These are phyloP conservation scores for Hymenoscyphus fructigenus DNA, from an alignment of 2,329 filamentous ascomycete species.

Conservation along the genomic window DNA sequence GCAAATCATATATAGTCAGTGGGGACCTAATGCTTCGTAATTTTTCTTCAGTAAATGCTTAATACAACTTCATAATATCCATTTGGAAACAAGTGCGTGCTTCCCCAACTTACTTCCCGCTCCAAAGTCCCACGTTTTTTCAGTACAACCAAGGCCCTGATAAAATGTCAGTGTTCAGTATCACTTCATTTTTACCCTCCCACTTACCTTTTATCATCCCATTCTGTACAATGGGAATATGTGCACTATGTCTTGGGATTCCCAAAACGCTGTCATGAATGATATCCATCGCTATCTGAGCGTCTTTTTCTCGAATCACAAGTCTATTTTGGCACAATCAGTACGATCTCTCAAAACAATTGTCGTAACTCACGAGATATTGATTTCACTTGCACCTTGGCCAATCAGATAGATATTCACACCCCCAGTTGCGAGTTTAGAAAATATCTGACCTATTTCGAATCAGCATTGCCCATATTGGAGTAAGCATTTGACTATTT, in stretches of 20 bases:
- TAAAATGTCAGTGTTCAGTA: too few species aligned
- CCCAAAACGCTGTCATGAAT: conserved; percentile 23
- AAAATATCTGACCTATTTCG: conserved; percentile 47
- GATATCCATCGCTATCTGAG: conserved; percentile 19
- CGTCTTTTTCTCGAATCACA: conserved; percentile 3
- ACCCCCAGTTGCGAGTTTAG: conserved; percentile 49
- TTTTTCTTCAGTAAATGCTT: too few species aligned
- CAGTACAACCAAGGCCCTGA: too few species aligned
- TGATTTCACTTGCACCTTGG: conserved; percentile 41
- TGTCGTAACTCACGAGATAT: conserved; percentile 22
- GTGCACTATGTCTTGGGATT: conserved; percentile 12
- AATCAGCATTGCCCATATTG: conserved; percentile 38
- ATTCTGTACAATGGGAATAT: conserved; percentile 15
- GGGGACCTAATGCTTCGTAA: too few species aligned
- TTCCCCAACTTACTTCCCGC: too few species aligned
- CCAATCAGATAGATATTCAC: conserved; percentile 57
- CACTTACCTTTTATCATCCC: conserved; percentile 21
- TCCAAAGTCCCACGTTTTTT: too few species aligned
- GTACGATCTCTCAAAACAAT: background rate
- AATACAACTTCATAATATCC: too few species aligned
- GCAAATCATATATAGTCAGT: too few species aligned
- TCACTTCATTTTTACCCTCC: too few species aligned
- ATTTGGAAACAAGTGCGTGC: too few species aligned
- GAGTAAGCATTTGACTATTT: background rate
- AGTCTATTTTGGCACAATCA: background rate